Percentiles rank a stretch among this genome's conserved stretches.
phyloP scores from a whole-genome alignment of 1,284 basidiomycete species.

The Papiliotrema flavescens region DNA sequence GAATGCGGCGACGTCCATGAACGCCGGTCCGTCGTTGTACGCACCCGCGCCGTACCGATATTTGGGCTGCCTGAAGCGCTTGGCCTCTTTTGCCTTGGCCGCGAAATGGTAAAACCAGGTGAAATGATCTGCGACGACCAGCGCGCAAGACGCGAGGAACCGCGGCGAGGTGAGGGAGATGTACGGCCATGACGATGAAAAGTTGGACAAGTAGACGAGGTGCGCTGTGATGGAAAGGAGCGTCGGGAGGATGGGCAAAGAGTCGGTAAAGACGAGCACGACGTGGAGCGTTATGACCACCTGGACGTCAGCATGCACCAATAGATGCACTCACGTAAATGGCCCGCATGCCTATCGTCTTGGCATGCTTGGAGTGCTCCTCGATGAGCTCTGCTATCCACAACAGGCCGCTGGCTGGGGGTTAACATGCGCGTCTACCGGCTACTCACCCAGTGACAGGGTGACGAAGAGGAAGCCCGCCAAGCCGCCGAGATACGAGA shows the following conservation, averaged over 20 bases:
- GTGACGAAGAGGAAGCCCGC: slow-evolving; percentile 74
- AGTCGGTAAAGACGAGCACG: slow-evolving; percentile 72
- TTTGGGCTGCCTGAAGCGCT: slow-evolving; percentile 30
- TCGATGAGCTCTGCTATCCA: slow-evolving; percentile 93
- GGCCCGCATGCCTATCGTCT: slow-evolving; percentile 69
- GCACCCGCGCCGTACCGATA: slow-evolving; percentile 29
- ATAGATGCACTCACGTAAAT: slow-evolving; percentile 76
- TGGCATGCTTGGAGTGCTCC: slow-evolving; percentile 78
- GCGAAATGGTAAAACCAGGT: slow-evolving; percentile 93
- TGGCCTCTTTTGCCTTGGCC: slow-evolving; percentile 57
- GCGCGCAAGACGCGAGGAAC: slow-evolving; percentile 75
- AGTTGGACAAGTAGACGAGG: slow-evolving; percentile 83
- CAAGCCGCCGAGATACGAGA: slow-evolving; percentile 61
- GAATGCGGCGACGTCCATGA: slow-evolving; percentile 86
- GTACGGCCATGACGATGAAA: slow-evolving; percentile 79
- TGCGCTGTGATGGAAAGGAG: slow-evolving; percentile 79
- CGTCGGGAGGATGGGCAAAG: slow-evolving; percentile 68
- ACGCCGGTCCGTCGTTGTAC: slow-evolving; percentile 55
- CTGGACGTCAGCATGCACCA: slow-evolving; percentile 50
- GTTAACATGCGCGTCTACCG: neutral
- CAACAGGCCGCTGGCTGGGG: slow-evolving; percentile 78
- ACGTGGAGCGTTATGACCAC: slow-evolving; percentile 70
- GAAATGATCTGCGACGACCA: slow-evolving; percentile 86
- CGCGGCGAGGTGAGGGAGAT: slow-evolving; percentile 78
- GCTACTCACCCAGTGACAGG: slow-evolving; percentile 63